Evolutionary conservation across 2,329 filamentous ascomycete species (phyloP), one percentile per base, ranked within the genome.

Genomic region (Zasmidium cellare): DNA sequence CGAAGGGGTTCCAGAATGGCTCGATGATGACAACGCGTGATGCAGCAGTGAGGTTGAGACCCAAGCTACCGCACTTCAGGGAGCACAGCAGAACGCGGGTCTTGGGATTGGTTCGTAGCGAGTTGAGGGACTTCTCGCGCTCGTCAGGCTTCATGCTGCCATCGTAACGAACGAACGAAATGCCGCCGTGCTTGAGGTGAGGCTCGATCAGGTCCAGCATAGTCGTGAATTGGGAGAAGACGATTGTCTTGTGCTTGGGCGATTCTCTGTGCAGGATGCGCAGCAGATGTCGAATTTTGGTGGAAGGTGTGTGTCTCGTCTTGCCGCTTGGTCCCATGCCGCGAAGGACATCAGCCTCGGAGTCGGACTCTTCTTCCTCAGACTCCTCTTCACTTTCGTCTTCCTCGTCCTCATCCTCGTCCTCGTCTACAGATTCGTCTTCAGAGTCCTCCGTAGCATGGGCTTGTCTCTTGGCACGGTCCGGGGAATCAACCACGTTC

Each of bases 161-260:
- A 72, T 99, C 94, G 75, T 99, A 99, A 55, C 94, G 89, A 16
- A 90, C 90, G 71, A 89, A 96, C 60, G 83, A 83, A 74, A 96
- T 88, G 14, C 86, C 85, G 14, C 88, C 86, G 50, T 86, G 82
- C 47, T 83, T 82, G 59, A 99, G 81, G 75, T 97, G 97, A 1
- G 94, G 94, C 72, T 97, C 92, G 62, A 99, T 87, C 24, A 97
- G 86, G 77, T 97, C 90, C 47, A 99, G 86, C 94, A 99, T 99
- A 0, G 91, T 94, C 0, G 94, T 99, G 76, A 99, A 99, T 69
- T 97, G 91, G 1, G 92, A 96, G 76, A 99, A 99, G 63, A 99
- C 92, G 69, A 99, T 99, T 71, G 96, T 96, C 72, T 99, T 99
- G 82, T 96, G 91, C 59, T 91, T 82, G 1, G 82, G 79, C 0